Evolutionary conservation across 23 red algal species (phyloP).

Genomic region (Pyropia haitanensis): DNA sequence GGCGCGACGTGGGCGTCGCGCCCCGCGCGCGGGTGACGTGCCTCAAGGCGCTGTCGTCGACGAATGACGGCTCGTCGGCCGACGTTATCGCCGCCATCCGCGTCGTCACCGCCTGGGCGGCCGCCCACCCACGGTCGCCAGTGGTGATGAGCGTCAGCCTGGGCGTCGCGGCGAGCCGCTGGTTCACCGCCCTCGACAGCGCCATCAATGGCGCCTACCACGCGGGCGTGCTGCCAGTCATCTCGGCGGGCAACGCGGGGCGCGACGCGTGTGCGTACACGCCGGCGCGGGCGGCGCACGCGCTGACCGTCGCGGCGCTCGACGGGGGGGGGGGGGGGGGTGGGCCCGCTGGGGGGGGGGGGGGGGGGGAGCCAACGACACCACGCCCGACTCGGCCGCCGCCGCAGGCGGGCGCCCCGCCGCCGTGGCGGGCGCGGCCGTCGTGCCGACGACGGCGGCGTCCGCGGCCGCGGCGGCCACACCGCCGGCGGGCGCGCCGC

Average conservation of each 20-base stretch:
- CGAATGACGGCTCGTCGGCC: slow-evolving; percentile 11
- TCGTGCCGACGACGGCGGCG: too few relatives aligned
- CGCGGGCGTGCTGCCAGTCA: slow-evolving; percentile 25
- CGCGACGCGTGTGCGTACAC: slow-evolving; percentile 43
- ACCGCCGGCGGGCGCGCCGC: too few relatives aligned
- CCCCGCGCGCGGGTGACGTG: slow-evolving; percentile 14
- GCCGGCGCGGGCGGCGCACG: slow-evolving; percentile 18
- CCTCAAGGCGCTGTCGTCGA: slow-evolving; percentile 33
- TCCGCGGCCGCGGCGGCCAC: too few relatives aligned
- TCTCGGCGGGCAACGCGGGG: slow-evolving; percentile 38
- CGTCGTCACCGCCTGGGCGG: not conserved
- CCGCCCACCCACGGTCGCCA: not conserved
- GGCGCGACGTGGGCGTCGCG: slow-evolving; percentile 20
- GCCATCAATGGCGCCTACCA: slow-evolving; percentile 18
- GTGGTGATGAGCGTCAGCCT: slow-evolving; percentile 30
- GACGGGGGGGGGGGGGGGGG: slow-evolving; percentile 1
- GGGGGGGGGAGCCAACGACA: too few relatives aligned
- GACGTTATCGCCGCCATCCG: slow-evolving; percentile 41
- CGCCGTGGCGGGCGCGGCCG: too few relatives aligned
- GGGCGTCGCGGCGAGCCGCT: slow-evolving; percentile 6
- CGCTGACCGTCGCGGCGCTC: slow-evolving; percentile 37
- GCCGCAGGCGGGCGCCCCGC: too few relatives aligned
- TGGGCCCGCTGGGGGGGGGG: too few relatives aligned
- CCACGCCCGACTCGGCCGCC: too few relatives aligned
- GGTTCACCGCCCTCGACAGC: slow-evolving; percentile 23